Conservation (phyloP, 441 rosid genomes). For the Corymbia calophylla region DNA sequence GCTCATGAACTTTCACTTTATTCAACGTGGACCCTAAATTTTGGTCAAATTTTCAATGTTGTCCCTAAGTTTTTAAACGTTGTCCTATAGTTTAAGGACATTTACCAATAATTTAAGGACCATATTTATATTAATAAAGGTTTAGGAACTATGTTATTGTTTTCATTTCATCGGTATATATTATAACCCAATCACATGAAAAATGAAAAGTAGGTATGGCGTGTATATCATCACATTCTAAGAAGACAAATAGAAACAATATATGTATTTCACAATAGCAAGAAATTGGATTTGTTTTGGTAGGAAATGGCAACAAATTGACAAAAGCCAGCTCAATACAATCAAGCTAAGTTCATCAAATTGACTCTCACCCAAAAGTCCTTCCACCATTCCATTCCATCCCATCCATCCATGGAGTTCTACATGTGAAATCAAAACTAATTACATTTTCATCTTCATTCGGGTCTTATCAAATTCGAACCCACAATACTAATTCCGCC, state of each 20-base stretch:
- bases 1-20: background rate
- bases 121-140: background rate
- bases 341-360: background rate
- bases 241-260: background rate
- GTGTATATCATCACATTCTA: background rate
- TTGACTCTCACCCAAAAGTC: background rate
- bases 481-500: background rate
- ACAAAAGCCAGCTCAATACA: background rate
- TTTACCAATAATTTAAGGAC: background rate
- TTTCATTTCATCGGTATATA: background rate
- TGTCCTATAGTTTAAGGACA: background rate
- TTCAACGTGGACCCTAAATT: background rate
- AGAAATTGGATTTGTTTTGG: background rate
- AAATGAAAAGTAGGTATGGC: background rate
- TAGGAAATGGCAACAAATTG: background rate
- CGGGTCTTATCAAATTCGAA: background rate
- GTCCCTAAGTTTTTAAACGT: background rate
- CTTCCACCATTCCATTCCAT: background rate
- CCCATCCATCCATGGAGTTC: background rate
- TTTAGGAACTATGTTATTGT: background rate
- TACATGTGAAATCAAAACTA: background rate
- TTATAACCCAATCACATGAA: background rate
- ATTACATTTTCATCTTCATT: background rate
- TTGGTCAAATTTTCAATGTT: background rate
- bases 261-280: background rate